Percentiles rank a stretch among this genome's conserved stretches.
Evolutionary conservation across 1,284 basidiomycete species (phyloP).

Genomic region (Moesziomyces globuligerus): DNA sequence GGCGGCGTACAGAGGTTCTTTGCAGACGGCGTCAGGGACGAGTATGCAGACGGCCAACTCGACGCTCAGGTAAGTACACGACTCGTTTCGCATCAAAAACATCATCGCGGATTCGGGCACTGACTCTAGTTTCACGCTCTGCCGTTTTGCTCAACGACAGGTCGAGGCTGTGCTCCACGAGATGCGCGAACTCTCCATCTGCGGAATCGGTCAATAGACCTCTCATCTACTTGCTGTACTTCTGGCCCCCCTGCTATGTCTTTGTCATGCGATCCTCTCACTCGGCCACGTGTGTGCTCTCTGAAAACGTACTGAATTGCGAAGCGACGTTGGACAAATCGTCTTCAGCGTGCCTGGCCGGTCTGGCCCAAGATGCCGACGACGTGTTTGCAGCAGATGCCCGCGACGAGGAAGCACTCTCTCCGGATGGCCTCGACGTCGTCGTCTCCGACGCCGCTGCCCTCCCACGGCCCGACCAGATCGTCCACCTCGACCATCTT

Average conservation of each 20-base stretch:
- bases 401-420: constrained; percentile 22
- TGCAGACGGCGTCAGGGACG: constrained; percentile 68
- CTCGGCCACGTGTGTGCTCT: neutral
- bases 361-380: constrained; percentile 18
- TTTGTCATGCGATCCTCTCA: neutral
- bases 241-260: no score
- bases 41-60: constrained; percentile 95
- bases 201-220: constrained; percentile 61
- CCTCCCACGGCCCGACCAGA: neutral
- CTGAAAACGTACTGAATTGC: neutral
- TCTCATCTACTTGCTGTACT: neutral
- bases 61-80: constrained; percentile 95
- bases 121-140: no score
- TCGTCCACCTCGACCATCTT: constrained; percentile 15
- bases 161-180: constrained; percentile 92
- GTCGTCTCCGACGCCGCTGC: constrained; percentile 2
- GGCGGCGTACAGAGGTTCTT: constrained; percentile 89
- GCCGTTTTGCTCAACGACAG: no score
- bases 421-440: constrained; percentile 3
- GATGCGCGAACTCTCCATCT: constrained; percentile 93
- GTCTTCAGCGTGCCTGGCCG: neutral
- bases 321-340: neutral
- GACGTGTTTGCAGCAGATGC: constrained; percentile 42
- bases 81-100: no score
- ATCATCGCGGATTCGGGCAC: no score